Evolutionary conservation across 345 rosid genomes (phyloP), one percentile per base, ranked within the genome.

Genomic region (Aethionema arabicum): DNA sequence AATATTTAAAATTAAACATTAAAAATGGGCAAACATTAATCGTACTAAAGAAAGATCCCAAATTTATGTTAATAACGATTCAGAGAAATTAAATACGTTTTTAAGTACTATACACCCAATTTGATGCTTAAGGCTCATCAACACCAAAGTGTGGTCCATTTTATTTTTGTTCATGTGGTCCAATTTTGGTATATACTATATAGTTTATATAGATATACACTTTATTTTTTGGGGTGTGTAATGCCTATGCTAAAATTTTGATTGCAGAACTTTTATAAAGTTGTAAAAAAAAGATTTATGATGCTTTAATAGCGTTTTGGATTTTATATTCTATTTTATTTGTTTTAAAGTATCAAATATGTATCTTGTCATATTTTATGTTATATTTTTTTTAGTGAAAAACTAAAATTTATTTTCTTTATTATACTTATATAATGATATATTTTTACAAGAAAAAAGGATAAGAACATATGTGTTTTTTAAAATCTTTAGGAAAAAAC

Each of bases 171-270:
- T 68, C 49, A 52, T 61, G 73, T 68, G 73, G 74, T 63, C 74
- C 74, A 58, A 52, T 57, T 71, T 64, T 71, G 70, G 74, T 63
- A 70, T 70, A 70, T 70, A 69, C 63, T 70, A 70, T 70, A 63
- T 63, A 70, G 59, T 48, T 52, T 63, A 48, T 70, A 31, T 51
- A 59, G 44, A 14, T 30, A 52, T 68, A 45, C 52, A 40, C 33
- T 55, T 69, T 40, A 12, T 47, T 62, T 7, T 62, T 7, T 43
- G 35, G 44, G 32, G 57, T 46, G 74, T 61, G 40, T 47, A 21
- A 39, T 69, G 50, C 35, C 60, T 33, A 43, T 52, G 54, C 66
- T 33, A 42, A 52, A 13, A 42, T 9, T 6, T 68, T 59, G 41
- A 46, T 68, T 59, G 11, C 32, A 35, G 8, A 44, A 37, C 52